Conservation (phyloP, 129 eudicot genomes). For the Flaveria brownii region DNA sequence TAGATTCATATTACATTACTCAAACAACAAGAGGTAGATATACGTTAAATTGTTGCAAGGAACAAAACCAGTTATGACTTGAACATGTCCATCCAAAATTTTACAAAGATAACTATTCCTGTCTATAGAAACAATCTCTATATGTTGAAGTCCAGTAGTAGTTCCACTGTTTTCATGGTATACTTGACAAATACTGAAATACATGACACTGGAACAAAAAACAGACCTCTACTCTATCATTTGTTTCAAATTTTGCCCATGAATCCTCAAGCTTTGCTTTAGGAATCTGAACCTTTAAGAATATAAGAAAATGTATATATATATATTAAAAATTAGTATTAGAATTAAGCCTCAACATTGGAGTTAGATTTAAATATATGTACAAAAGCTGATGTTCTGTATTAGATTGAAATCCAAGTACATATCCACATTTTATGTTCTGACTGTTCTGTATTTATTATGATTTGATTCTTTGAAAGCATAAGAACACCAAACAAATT, state of each 20-base stretch:
- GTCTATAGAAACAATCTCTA: conserved; percentile 54
- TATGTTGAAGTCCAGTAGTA: conserved; percentile 59
- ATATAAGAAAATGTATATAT: too few species aligned
- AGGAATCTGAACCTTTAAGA: too few species aligned
- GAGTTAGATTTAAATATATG: too few species aligned
- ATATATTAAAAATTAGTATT: too few species aligned
- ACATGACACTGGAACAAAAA: conserved; percentile 56
- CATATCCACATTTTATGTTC: too few species aligned
- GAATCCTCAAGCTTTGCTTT: conserved; percentile 35
- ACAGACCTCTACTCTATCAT: conserved; percentile 57
- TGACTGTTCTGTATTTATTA: too few species aligned
- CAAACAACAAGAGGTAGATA: not conserved
- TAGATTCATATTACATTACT: not conserved
- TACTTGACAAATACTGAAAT: conserved; percentile 60
- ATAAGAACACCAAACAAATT: too few species aligned
- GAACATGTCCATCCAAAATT: conserved; percentile 17
- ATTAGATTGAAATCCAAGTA: too few species aligned
- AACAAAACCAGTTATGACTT: conserved; percentile 30
- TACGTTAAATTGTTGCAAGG: too few species aligned
- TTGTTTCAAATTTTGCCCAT: conserved; percentile 50
- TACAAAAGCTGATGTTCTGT: too few species aligned
- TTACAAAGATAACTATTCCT: not conserved
- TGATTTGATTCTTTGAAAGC: too few species aligned
- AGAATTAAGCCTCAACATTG: too few species aligned
- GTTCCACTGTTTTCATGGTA: conserved; percentile 54